Conservation (phyloP, 2,329 filamentous ascomycete species). For the Truncatella angustata region DNA sequence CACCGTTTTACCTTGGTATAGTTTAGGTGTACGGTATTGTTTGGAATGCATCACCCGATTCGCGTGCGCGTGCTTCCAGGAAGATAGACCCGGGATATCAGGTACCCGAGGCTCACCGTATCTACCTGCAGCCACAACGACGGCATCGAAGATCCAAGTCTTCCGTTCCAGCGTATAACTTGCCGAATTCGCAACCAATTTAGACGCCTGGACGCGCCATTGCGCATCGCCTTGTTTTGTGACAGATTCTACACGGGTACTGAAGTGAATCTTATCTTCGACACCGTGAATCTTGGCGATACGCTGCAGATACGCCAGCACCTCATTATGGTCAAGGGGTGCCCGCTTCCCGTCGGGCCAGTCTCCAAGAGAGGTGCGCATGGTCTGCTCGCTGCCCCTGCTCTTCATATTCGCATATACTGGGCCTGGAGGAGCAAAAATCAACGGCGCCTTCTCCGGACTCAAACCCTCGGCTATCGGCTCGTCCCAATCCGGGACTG, state of each 20-base stretch:
- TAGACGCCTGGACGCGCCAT: background rate
- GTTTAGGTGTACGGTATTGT: slow-evolving; percentile 54
- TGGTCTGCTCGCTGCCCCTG: slow-evolving; percentile 36
- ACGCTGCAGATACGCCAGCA: background rate
- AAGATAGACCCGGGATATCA: slow-evolving; percentile 54
- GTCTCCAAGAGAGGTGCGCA: slow-evolving; percentile 40
- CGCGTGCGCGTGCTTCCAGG: slow-evolving; percentile 54
- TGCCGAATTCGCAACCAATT: background rate
- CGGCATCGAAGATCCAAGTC: slow-evolving; percentile 53
- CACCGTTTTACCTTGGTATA: background rate
- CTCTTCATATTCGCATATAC: slow-evolving; percentile 36
- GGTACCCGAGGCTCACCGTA: slow-evolving; percentile 55
- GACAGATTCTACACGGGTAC: background rate
- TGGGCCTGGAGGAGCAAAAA: slow-evolving; percentile 49
- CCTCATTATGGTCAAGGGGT: background rate
- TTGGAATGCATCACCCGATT: slow-evolving; percentile 68
- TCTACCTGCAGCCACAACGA: slow-evolving; percentile 66
- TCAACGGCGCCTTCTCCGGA: slow-evolving; percentile 31
- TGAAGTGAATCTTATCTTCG: background rate
- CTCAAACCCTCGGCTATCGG: slow-evolving; percentile 26
- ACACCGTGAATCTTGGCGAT: background rate
- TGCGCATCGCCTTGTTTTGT: background rate
- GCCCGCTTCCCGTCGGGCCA: slow-evolving; percentile 28
- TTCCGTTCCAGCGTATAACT: background rate
- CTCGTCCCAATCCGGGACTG: slow-evolving; percentile 18